phyloP scores from a whole-genome alignment of 2,329 filamentous ascomycete genomes.

The Cytospora chrysosperma region DNA sequence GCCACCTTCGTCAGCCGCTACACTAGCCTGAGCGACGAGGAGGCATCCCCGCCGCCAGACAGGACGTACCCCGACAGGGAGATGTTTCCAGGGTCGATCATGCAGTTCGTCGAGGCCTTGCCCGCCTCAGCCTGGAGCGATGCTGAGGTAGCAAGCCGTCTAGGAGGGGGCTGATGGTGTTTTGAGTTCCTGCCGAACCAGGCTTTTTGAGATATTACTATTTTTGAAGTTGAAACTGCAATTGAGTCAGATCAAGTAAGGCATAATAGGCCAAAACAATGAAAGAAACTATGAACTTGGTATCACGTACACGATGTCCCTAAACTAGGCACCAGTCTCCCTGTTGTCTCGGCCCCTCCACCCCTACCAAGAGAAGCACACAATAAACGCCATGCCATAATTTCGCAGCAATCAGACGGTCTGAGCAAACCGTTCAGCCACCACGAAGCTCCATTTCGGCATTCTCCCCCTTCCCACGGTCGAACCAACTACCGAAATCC shows the following conservation, averaged over 20 bases:
- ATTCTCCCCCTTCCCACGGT: conserved; percentile 31
- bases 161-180: background rate
- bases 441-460: conserved; percentile 1
- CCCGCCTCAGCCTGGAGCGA: conserved; percentile 3
- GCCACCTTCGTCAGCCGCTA: conserved; percentile 3
- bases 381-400: background rate
- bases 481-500: conserved; percentile 65
- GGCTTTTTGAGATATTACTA: background rate
- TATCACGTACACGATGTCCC: conserved; percentile 2
- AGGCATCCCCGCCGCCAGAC: background rate
- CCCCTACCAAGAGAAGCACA: conserved; percentile 11
- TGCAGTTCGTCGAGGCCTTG: conserved; percentile 19
- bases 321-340: background rate
- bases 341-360: background rate
- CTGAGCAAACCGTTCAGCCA: background rate
- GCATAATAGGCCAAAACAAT: background rate
- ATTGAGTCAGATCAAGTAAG: background rate
- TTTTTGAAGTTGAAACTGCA: background rate
- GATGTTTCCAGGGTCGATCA: conserved; percentile 24
- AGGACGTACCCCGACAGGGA: conserved; percentile 20
- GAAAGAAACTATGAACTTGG: background rate
- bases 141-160: background rate
- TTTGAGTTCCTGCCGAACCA: background rate
- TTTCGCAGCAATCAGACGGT: background rate
- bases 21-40: background rate